Evolutionary conservation across 495 filamentous ascomycete species (phyloP).

Genomic region (Cetradonia linearis): DNA sequence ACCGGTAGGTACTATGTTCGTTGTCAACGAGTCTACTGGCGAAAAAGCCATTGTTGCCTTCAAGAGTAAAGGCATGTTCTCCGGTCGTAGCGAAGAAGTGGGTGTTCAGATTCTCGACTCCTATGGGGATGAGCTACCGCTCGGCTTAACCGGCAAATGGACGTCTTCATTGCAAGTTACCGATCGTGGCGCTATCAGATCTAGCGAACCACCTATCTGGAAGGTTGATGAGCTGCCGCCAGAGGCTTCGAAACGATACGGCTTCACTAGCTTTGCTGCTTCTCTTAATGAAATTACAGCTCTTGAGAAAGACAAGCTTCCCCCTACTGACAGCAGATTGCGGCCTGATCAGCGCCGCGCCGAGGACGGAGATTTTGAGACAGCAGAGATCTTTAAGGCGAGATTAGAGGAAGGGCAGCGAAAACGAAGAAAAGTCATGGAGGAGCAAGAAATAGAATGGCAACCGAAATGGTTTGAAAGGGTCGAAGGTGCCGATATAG

Average conservation of each 20-base stretch:
- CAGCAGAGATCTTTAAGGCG: conserved; percentile 74
- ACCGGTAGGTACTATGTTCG: conserved; percentile 76
- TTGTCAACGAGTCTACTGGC: conserved; percentile 71
- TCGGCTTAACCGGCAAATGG: conserved; percentile 73
- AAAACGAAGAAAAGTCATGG: conserved; percentile 60
- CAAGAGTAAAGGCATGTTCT: conserved; percentile 91
- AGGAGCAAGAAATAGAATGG: conserved; percentile 59
- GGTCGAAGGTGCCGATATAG: conserved; percentile 39
- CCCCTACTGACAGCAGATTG: conserved; percentile 71
- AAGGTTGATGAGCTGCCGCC: conserved; percentile 62
- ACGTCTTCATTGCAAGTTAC: conserved; percentile 56
- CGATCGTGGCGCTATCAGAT: conserved; percentile 44
- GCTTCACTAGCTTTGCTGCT: conserved; percentile 78
- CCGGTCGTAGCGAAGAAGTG: conserved; percentile 86
- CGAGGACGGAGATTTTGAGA: conserved; percentile 72
- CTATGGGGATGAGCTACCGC: conserved; percentile 48
- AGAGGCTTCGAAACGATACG: conserved; percentile 67
- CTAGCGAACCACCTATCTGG: conserved; percentile 57
- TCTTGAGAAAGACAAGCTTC: conserved; percentile 60
- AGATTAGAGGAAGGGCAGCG: conserved; percentile 80
- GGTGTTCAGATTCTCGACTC: conserved; percentile 57
- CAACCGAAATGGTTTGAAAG: conserved; percentile 73
- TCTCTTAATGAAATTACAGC: conserved; percentile 77
- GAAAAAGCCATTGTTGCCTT: conserved; percentile 74
- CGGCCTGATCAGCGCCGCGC: conserved; percentile 86